Evolutionary conservation across 805 yeast species (phyloP), one percentile per base, ranked within the genome.

Genomic region (Cyberlindnera meyerae): DNA sequence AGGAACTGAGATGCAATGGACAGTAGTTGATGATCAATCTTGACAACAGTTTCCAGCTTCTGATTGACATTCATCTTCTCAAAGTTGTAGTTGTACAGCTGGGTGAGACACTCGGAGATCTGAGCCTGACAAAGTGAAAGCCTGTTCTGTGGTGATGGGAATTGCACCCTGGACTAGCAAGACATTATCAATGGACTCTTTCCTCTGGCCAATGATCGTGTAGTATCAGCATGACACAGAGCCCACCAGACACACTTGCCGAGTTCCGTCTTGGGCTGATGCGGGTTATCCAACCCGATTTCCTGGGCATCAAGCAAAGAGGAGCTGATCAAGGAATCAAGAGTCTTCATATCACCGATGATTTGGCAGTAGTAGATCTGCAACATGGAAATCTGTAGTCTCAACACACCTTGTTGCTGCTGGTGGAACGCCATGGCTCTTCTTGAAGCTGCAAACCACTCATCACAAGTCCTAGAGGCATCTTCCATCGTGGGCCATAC

Each of bases 371-470:
- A 44, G 18, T 18, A 25, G 8, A 37, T 15, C 17, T 44, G 44
- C 4, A 44, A 27, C 5, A 36, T 24, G 20, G 40, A 37, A 0
- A 34, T 18, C 20, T 42, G 48, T 7, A 18, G 16, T 28, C 40
- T 36, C 6, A 33, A 3, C 6, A 44, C 7, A 5, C 29, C 5
- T 22, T 30, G 17, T n/a, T n/a, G n/a, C n/a, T 33, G 32, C 17
- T 31, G 40, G 20, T 38, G 24, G 25, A 45, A 42, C 2, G 46
- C 37, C 25, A 43, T 11, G 5, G 43, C 42, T 27, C 48, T 48
- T 27, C 45, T 34, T 12, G 54, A 31, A 3, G 49, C 43, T 24
- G 35, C 28, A 24, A 48, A 48, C 51, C 48, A 47, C 3, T 8
- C 30, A n/a, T n/a, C n/a, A n/a, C n/a, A n/a, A 16, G 16, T 6